A percentile compares a stretch with the other conserved stretches of the same genome.
These are phyloP conservation scores for Umbelopsis vinacea DNA, from an alignment of 192 early-diverging fungal genomes.

Conservation along the genomic window DNA sequence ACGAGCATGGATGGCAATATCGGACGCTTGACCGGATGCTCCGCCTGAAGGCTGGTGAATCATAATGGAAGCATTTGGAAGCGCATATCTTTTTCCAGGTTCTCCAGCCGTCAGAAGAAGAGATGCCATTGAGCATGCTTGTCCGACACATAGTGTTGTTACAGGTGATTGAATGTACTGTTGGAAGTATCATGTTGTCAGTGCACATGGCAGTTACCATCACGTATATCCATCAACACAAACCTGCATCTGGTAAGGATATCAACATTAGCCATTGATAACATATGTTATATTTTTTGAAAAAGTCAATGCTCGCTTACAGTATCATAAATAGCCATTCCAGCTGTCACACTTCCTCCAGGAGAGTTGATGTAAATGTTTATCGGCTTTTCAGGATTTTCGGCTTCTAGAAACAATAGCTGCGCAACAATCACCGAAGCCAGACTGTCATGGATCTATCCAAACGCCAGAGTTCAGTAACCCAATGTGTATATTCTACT, in stretches of 20 bases:
- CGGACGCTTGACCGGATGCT: conserved; percentile 91
- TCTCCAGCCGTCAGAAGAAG: conserved; percentile 90
- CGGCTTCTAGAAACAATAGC: conserved; percentile 92
- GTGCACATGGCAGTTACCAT: too few relatives aligned
- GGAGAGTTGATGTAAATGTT: conserved; percentile 98
- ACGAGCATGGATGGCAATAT: conserved; percentile 96
- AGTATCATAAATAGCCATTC: conserved; percentile 93
- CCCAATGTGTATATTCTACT: background rate
- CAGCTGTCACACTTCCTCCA: conserved; percentile 93
- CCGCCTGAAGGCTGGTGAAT: conserved; percentile 98
- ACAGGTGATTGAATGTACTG: conserved; percentile 95
- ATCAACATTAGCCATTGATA: background rate
- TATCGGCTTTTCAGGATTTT: conserved; percentile 93
- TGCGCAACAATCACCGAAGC: conserved; percentile 94
- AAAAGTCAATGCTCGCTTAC: conserved; percentile 47
- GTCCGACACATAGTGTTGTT: conserved; percentile 93
- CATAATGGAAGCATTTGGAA: conserved; percentile 95
- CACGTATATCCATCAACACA: background rate
- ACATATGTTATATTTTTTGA: background rate
- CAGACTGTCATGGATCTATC: conserved; percentile 76
- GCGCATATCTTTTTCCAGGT: conserved; percentile 80
- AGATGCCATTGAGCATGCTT: conserved; percentile 98
- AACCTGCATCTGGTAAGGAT: conserved; percentile 42
- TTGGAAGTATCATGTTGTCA: conserved; percentile 23
- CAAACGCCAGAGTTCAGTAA: background rate